Evolutionary conservation across 768 basidiomycete species (phyloP).

Genomic region (Lactarius sanguifluus): DNA sequence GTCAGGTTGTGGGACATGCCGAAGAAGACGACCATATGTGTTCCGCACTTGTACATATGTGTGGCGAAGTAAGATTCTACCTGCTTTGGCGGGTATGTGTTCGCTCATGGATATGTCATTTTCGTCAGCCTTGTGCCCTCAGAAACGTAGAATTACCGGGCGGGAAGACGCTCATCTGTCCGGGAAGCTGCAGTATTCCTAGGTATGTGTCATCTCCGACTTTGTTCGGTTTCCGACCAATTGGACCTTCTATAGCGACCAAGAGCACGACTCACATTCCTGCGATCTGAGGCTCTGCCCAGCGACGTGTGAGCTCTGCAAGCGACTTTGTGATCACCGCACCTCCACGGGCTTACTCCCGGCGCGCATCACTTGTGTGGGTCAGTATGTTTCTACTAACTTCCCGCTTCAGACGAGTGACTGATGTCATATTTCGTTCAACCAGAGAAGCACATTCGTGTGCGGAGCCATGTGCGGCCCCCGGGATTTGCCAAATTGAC

Average conservation of each 20-base stretch:
- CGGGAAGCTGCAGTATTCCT: conserved; percentile 16
- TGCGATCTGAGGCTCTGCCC: conserved; percentile 57
- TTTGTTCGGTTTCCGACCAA: not conserved
- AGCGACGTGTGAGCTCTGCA: conserved; percentile 53
- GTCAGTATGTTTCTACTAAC: conserved; percentile 36
- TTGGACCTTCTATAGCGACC: conserved; percentile 38
- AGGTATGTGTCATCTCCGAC: conserved; percentile 5
- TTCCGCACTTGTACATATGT: conserved; percentile 54
- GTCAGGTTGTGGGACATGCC: conserved; percentile 49
- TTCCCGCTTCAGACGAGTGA: not conserved
- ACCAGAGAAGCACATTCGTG: conserved; percentile 54
- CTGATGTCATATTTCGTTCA: not conserved
- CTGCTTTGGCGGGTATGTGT: not conserved
- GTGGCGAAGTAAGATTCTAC: conserved; percentile 47
- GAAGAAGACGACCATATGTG: conserved; percentile 54
- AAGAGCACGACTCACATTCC: conserved; percentile 45
- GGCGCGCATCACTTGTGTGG: conserved; percentile 55
- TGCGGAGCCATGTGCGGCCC: conserved; percentile 40
- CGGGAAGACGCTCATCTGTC: conserved; percentile 21
- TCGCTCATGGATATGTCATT: not conserved
- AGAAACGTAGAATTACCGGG: not conserved
- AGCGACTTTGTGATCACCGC: conserved; percentile 49
- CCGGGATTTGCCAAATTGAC: conserved; percentile 58
- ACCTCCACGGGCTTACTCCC: conserved; percentile 50
- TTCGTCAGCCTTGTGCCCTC: conserved; percentile 26